Evolutionary conservation across 2,329 filamentous ascomycete genomes (phyloP), one percentile per base, ranked within the genome.

Genomic region (Colletotrichum karsti): DNA sequence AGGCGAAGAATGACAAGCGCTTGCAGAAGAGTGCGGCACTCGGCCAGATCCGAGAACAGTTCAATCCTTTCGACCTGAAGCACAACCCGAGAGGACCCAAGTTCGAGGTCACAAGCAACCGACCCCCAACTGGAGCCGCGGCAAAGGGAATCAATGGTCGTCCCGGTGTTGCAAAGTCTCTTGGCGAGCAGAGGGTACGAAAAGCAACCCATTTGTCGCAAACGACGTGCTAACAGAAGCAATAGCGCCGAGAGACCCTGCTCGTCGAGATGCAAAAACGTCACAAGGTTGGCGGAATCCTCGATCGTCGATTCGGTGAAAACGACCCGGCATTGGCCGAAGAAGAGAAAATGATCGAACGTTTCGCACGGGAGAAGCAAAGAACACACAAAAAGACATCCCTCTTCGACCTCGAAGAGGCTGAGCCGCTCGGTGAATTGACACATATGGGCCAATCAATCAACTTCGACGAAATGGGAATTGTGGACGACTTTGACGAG

Each of bases 31-130:
- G 92, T 75, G 91, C 90, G 63, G 93, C 94, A 15, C 86, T 99
- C 70, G 90, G 93, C 73, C 90, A 89, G 64, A 98, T 99, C 77
- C 92, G 96, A 76, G 95, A 98, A 76, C 92, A 95, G 73, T 98
- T 98, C 88, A 99, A 99, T 78, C 96, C 96, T 0, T 99, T 99
- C 80, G 96, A 99, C 77, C 89, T 97, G 78, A 97, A 97, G 80
- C 90, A 92, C 66, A 90, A 92, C 42, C 86, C 91, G 1, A 88
- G 92, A 67, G 92, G 91, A 0, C 90, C 90, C 63, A 98, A 98
- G 75, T 97, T 97, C 72, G 91, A 95, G 46, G 91, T 95, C 48
- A 94, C 93, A 0, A 95, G 87, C 59, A 89, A 88, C 70, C 88
- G 88, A 65, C 85, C 88, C 6, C 80, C 82, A 12, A 81, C 80